Percentiles rank a stretch among this genome's conserved stretches.
phyloP scores from a whole-genome alignment of 192 early-diverging fungal species.

The Entomortierella beljakovae region DNA sequence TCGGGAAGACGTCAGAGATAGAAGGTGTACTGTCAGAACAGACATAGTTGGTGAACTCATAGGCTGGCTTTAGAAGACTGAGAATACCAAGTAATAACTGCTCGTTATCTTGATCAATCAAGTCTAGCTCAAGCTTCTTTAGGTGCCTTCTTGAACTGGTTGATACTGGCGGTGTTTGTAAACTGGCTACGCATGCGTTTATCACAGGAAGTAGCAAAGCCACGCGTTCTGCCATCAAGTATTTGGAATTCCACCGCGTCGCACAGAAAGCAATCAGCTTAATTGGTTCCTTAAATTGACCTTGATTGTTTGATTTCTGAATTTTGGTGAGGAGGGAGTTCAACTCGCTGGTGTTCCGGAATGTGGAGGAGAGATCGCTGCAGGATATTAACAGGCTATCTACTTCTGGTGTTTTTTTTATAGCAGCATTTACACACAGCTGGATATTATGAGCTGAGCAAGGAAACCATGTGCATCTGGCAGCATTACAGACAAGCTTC shows the following conservation, averaged over 20 bases:
- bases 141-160: neutral
- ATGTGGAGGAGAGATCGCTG: conserved; percentile 1
- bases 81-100: neutral
- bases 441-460: conserved; percentile 10
- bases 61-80: neutral
- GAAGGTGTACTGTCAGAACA: neutral
- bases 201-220: neutral
- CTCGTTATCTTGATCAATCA: neutral
- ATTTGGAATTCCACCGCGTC: conserved; percentile 11
- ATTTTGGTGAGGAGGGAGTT: neutral
- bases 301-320: neutral
- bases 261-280: conserved; percentile 1
- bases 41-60: conserved; percentile 2
- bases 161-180: too few species aligned
- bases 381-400: neutral
- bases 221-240: neutral
- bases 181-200: too few species aligned
- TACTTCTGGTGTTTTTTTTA: neutral
- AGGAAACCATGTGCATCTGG: neutral
- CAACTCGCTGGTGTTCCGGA: neutral
- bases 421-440: conserved; percentile 4
- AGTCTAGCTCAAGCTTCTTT: neutral
- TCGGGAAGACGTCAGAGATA: neutral
- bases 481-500: neutral
- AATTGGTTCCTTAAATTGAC: conserved; percentile 1